A percentile compares a stretch with the other conserved stretches of the same genome.
Evolutionary conservation across 805 yeast species (phyloP).

Genomic region (Tetrapisispora namnaoensis): DNA sequence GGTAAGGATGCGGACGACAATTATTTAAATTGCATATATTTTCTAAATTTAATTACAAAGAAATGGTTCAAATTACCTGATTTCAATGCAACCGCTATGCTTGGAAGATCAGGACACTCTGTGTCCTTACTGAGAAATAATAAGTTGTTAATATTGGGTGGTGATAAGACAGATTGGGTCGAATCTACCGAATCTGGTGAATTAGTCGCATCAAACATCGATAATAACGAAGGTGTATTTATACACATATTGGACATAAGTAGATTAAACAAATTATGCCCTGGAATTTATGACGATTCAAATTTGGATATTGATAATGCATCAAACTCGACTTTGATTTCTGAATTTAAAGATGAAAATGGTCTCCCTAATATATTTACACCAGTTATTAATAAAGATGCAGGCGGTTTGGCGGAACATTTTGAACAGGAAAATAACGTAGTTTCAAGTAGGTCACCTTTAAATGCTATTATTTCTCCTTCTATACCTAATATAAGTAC

Average conservation of each 20-base stretch:
- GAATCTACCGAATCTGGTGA: conserved; percentile 35
- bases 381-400: neutral
- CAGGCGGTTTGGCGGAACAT: neutral
- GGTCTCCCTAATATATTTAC: neutral
- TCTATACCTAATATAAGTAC: neutral
- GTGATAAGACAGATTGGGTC: conserved; percentile 69
- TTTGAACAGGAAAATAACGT: too few species aligned
- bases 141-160: conserved; percentile 83
- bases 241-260: conserved; percentile 53
- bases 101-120: conserved; percentile 87
- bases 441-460: neutral
- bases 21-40: conserved; percentile 54
- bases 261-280: conserved; percentile 28
- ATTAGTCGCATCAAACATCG: conserved; percentile 43
- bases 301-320: conserved; percentile 1
- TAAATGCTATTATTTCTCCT: neutral
- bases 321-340: conserved; percentile 1
- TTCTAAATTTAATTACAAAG: conserved; percentile 61
- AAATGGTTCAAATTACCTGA: conserved; percentile 62
- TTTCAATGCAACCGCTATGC: conserved; percentile 42
- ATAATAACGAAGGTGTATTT: conserved; percentile 48
- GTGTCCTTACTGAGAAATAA: conserved; percentile 59
- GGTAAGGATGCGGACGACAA: conserved; percentile 73
- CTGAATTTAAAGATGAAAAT: neutral
- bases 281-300: conserved; percentile 22